Conservation (phyloP, 2,329 filamentous ascomycete genomes). For the Fusarium protoensiforme region DNA sequence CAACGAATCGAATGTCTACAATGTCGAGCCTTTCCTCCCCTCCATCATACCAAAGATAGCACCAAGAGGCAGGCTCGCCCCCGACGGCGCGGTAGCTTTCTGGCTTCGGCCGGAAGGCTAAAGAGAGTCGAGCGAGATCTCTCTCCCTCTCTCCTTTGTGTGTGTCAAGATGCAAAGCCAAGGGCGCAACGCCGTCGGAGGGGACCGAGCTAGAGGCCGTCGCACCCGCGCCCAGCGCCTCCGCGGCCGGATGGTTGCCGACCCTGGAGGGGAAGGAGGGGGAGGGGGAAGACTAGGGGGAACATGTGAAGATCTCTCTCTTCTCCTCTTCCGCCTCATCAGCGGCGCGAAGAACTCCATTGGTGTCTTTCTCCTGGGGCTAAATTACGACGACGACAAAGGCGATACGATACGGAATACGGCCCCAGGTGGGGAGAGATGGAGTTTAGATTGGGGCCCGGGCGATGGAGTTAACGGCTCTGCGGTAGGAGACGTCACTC, state of each 20-base stretch:
- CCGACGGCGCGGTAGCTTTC: constrained; percentile 2
- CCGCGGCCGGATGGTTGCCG: neutral
- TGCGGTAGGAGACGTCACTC: constrained; percentile 23
- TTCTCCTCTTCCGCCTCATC: constrained; percentile 7
- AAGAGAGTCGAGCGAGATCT: neutral
- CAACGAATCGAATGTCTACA: constrained; percentile 7
- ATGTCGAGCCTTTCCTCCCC: neutral
- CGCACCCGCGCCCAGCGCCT: neutral
- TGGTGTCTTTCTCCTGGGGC: neutral
- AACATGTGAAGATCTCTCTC: constrained; percentile 7
- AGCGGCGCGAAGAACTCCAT: constrained; percentile 19
- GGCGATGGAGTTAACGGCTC: constrained; percentile 17
- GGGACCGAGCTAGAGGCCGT: constrained; percentile 4
- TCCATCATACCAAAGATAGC: constrained; percentile 4
- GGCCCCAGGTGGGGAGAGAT: neutral
- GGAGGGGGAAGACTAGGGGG: neutral
- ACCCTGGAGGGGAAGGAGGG: constrained; percentile 16
- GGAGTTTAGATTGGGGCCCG: constrained; percentile 26
- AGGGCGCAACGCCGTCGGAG: neutral
- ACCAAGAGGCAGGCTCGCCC: neutral
- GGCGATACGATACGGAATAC: neutral
- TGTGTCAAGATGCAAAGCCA: neutral
- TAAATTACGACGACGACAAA: neutral
- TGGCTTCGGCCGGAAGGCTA: neutral
- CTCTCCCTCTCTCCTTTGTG: no score